A percentile compares a stretch with the other conserved stretches of the same genome.
Conservation (phyloP, 768 basidiomycete genomes). For the Favolaschia claudopus region DNA sequence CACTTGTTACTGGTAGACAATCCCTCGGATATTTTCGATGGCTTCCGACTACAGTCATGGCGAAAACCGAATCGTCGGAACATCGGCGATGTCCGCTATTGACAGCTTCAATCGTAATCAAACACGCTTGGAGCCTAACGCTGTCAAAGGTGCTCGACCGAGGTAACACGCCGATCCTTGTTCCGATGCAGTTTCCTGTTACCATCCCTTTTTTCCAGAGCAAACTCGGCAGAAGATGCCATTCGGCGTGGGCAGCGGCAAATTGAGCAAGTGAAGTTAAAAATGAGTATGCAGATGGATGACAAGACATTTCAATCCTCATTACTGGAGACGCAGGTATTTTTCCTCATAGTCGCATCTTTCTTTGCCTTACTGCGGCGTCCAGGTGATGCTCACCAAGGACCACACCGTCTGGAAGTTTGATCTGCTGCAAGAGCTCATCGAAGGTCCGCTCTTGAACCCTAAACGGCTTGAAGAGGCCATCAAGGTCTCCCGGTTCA, state of each 20-base stretch:
- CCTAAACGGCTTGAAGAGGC: constrained; percentile 95
- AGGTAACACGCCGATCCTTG: constrained; percentile 52
- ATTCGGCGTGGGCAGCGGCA: constrained; percentile 88
- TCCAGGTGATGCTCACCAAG: constrained; percentile 83
- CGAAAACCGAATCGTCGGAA: constrained; percentile 82
- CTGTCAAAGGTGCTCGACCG: constrained; percentile 64
- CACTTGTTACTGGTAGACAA: constrained; percentile 63
- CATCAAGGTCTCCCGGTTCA: constrained; percentile 87
- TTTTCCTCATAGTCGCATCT: constrained; percentile 15
- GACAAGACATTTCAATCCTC: constrained; percentile 88
- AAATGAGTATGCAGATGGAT: constrained; percentile 94
- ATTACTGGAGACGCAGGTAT: constrained; percentile 87
- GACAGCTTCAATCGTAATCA: constrained; percentile 95
- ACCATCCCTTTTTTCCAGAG: constrained; percentile 45
- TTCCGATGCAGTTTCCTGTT: not conserved
- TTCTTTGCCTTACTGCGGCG: constrained; percentile 3
- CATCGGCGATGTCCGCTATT: constrained; percentile 84
- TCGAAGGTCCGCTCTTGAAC: constrained; percentile 92
- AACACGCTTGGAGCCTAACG: constrained; percentile 67
- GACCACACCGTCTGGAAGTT: constrained; percentile 94
- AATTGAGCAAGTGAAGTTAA: constrained; percentile 89
- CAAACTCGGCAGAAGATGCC: constrained; percentile 86
- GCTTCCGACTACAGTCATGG: constrained; percentile 84
- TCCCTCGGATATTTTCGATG: constrained; percentile 85
- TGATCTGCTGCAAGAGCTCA: constrained; percentile 84